phyloP scores from a whole-genome alignment of 768 basidiomycete species.

The Clathrus columnatus region DNA sequence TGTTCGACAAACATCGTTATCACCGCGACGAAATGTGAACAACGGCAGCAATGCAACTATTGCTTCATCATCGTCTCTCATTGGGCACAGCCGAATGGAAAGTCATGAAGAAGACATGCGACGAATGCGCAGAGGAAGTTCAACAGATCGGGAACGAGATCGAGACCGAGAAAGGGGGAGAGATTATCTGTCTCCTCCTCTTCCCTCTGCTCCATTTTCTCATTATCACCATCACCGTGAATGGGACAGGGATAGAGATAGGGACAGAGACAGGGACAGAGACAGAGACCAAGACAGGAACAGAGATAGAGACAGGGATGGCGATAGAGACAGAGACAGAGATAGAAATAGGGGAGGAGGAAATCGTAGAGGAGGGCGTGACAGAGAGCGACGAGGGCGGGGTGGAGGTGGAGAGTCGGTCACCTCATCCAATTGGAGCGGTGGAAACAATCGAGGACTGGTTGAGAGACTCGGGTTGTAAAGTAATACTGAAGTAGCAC shows the following conservation, averaged over 20 bases:
- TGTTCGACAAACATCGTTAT: background rate
- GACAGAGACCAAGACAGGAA: slow-evolving; percentile 33
- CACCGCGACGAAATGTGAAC: slow-evolving; percentile 10
- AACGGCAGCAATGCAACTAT: slow-evolving; percentile 22
- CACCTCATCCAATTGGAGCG: slow-evolving; percentile 7
- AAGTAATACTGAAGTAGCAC: slow-evolving; percentile 14
- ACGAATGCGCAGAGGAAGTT: slow-evolving; percentile 35
- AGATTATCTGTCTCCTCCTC: slow-evolving; percentile 33
- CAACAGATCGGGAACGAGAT: slow-evolving; percentile 16
- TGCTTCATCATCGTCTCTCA: slow-evolving; percentile 21
- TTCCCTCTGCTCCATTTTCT: slow-evolving; percentile 26
- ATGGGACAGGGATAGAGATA: slow-evolving; percentile 12
- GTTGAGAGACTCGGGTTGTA: slow-evolving; percentile 77
- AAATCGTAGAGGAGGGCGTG: slow-evolving; percentile 19
- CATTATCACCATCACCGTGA: slow-evolving; percentile 18
- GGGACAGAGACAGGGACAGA: slow-evolving; percentile 19
- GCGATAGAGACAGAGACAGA: slow-evolving; percentile 20
- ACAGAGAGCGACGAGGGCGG: slow-evolving; percentile 27
- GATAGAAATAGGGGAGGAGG: slow-evolving; percentile 29
- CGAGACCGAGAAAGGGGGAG: slow-evolving; percentile 23
- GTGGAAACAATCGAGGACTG: slow-evolving; percentile 65
- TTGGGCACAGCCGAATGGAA: slow-evolving; percentile 21
- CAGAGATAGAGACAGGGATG: slow-evolving; percentile 8
- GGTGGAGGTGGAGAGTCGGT: slow-evolving; percentile 27
- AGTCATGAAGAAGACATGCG: slow-evolving; percentile 53